These are phyloP conservation scores for Conticribra weissflogii DNA, from an alignment of 108 stramenopile genomes.

Conservation along the genomic window DNA sequence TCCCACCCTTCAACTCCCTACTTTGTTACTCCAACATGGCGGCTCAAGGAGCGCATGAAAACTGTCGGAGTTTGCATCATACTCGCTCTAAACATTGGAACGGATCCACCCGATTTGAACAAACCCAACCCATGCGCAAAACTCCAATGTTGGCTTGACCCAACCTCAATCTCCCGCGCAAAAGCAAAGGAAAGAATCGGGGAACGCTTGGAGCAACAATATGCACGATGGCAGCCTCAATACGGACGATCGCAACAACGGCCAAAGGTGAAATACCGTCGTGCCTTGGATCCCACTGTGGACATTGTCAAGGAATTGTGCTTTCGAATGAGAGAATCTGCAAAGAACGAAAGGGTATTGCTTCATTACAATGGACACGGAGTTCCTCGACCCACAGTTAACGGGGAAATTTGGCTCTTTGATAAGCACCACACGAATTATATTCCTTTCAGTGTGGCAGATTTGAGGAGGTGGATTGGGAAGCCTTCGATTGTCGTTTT, in stretches of 20 bases:
- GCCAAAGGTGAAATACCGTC: slow-evolving; percentile 71
- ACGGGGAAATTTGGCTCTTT: slow-evolving; percentile 98
- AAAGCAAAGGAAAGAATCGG: slow-evolving; percentile 92
- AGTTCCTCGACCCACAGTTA: slow-evolving; percentile 93
- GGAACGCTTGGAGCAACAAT: slow-evolving; percentile 88
- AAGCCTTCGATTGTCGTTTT: slow-evolving; percentile 92
- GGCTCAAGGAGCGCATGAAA: slow-evolving; percentile 93
- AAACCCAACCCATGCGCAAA: slow-evolving; percentile 91
- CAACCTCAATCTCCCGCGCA: slow-evolving; percentile 62
- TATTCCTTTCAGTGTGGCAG: slow-evolving; percentile 91
- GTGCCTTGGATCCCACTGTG: slow-evolving; percentile 93
- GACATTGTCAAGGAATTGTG: slow-evolving; percentile 91
- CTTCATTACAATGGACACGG: slow-evolving; percentile 99
- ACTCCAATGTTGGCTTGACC: slow-evolving; percentile 97
- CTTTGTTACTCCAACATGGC: slow-evolving; percentile 78
- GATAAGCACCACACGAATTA: slow-evolving; percentile 98
- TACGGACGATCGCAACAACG: slow-evolving; percentile 88
- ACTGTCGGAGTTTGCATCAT: slow-evolving; percentile 94
- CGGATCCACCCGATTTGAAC: slow-evolving; percentile 95
- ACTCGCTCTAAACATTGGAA: slow-evolving; percentile 94
- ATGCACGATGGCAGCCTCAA: slow-evolving; percentile 90
- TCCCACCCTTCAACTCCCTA: slow-evolving; percentile 13
- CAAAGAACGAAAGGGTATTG: slow-evolving; percentile 84
- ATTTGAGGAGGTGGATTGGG: slow-evolving; percentile 91
- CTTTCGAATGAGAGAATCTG: slow-evolving; percentile 69